phyloP scores from a whole-genome alignment of 1,284 basidiomycete species.

The Melampsora larici-populina region DNA sequence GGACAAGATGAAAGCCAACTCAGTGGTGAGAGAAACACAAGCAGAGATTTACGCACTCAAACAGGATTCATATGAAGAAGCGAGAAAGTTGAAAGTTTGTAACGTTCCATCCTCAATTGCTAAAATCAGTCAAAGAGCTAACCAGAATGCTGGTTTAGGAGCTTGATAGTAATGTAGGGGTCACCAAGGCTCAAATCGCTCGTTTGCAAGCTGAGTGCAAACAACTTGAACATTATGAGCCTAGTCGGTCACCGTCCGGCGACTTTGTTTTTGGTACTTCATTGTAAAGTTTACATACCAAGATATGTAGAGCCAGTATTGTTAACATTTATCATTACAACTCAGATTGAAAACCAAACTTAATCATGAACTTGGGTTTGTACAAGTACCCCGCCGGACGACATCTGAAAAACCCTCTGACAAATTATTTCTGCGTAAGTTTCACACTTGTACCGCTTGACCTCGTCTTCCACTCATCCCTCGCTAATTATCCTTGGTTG shows the following conservation, averaged over 20 bases:
- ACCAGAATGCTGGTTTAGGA: conserved; percentile 3
- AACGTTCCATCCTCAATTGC: not conserved
- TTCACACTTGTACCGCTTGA: not conserved
- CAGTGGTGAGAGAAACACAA: conserved; percentile 38
- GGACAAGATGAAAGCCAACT: conserved; percentile 37
- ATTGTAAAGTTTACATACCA: not conserved
- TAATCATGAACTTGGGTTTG: conserved; percentile 37
- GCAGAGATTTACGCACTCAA: conserved; percentile 33
- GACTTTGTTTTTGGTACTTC: conserved; percentile 32
- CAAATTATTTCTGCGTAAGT: conserved; percentile 32
- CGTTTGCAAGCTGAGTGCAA: conserved; percentile 22
- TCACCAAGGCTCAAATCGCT: conserved; percentile 24
- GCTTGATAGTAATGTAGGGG: conserved; percentile 14
- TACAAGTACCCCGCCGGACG: conserved; percentile 11
- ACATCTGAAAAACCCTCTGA: not conserved
- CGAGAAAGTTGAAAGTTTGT: conserved; percentile 37
- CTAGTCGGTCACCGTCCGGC: conserved; percentile 29
- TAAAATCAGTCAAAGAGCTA: not conserved
- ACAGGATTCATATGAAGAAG: conserved; percentile 38
- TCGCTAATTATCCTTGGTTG: not conserved
- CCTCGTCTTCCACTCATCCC: not conserved
- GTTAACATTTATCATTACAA: not conserved
- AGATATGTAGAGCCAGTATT: not conserved
- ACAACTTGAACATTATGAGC: conserved; percentile 32
- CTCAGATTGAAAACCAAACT: conserved; percentile 33